phyloP scores from a whole-genome alignment of 208 protist species.

The Acanthamoeba pearcei region DNA sequence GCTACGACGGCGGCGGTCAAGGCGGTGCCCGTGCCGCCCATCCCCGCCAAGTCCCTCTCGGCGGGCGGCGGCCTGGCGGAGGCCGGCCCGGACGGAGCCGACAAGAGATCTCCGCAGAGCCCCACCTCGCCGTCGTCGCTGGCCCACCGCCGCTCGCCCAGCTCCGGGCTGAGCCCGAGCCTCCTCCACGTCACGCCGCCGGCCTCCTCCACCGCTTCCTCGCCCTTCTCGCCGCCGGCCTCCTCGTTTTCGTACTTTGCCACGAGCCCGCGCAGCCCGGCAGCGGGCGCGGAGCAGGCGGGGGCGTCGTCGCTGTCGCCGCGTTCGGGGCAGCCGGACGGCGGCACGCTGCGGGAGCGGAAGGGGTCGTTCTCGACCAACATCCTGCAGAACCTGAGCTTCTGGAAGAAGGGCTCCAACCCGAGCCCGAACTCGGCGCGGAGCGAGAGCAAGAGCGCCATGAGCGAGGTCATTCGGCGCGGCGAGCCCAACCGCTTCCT shows the following conservation, averaged over 20 bases:
- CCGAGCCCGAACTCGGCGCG: not conserved
- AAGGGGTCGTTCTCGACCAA: conserved; percentile 21
- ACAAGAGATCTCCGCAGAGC: too few species aligned
- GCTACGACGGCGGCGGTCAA: not conserved
- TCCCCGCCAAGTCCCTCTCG: not conserved
- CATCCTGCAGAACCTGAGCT: not conserved
- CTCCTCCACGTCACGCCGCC: not conserved
- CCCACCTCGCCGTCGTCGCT: not conserved
- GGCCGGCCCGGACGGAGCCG: too few species aligned
- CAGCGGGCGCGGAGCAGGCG: not conserved
- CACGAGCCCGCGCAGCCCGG: not conserved
- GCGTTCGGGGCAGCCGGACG: not conserved
- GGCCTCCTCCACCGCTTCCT: not conserved
- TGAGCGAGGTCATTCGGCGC: conserved; percentile 1
- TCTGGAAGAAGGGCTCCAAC: conserved; percentile 4
- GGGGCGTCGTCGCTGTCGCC: not conserved
- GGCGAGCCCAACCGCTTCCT: conserved; percentile 11
- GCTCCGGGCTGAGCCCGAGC: not conserved
- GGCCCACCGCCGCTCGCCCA: not conserved
- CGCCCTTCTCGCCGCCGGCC: not conserved
- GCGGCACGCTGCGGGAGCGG: not conserved
- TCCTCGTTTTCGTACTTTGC: not conserved
- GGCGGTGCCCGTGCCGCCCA: not conserved
- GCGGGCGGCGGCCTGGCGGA: too few species aligned
- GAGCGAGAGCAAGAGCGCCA: not conserved